Evolutionary conservation across 2,329 filamentous ascomycete species (phyloP).

Genomic region (Teratosphaeria nubilosa): DNA sequence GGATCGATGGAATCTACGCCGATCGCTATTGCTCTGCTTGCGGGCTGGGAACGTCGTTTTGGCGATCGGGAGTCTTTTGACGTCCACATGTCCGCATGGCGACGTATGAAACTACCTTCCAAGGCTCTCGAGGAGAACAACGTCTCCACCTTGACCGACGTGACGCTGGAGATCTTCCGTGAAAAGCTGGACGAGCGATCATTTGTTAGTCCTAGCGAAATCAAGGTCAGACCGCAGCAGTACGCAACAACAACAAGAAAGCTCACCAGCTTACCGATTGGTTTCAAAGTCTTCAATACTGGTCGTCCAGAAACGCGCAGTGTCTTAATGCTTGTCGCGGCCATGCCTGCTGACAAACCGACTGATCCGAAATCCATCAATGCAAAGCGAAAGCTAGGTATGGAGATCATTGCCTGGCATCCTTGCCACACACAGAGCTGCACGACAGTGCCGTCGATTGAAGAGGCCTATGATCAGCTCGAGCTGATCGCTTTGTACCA

Average conservation of each 20-base stretch:
- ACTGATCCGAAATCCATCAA: neutral
- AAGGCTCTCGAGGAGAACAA: constrained; percentile 10
- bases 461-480: constrained; percentile 8
- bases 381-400: constrained; percentile 4
- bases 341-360: neutral
- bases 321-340: constrained; percentile 6
- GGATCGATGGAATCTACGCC: constrained; percentile 9
- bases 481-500: constrained; percentile 13
- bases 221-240: neutral
- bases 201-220: constrained; percentile 1
- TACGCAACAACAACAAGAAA: neutral
- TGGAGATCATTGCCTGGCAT: constrained; percentile 14
- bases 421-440: constrained; percentile 9
- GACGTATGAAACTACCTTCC: constrained; percentile 5
- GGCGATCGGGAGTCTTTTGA: constrained; percentile 12
- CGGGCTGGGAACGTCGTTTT: constrained; percentile 17
- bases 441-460: constrained; percentile 5
- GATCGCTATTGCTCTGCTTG: constrained; percentile 14
- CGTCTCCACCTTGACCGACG: constrained; percentile 11
- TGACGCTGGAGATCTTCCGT: constrained; percentile 12
- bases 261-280: constrained; percentile 2
- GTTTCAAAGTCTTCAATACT: constrained; percentile 8
- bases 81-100: constrained; percentile 14
- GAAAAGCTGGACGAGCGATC: constrained; percentile 8
- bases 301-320: constrained; percentile 10